Evolutionary conservation across 2,329 filamentous ascomycete species (phyloP).

Genomic region (Nigrospora sphaerica): DNA sequence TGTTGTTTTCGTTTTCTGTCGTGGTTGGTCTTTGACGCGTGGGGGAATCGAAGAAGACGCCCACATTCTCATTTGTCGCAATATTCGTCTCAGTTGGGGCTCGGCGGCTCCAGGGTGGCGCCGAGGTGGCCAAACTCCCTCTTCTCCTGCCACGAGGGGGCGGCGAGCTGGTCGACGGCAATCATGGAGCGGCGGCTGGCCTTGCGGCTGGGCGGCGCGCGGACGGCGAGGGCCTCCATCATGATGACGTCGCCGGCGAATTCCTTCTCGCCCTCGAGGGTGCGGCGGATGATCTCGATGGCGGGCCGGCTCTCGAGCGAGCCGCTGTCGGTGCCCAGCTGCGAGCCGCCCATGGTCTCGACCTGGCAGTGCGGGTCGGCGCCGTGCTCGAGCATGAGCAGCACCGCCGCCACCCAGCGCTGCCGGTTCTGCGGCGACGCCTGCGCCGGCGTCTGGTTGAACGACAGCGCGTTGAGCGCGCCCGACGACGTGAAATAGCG

Average conservation of each 20-base stretch:
- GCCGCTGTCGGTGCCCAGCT: neutral
- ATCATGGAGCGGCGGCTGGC: neutral
- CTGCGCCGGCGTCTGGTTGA: neutral
- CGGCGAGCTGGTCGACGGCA: neutral
- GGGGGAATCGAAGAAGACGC: too few relatives aligned
- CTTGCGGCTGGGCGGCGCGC: neutral
- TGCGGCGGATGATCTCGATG: constrained; percentile 1
- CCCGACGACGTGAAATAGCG: neutral
- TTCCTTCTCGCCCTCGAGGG: constrained; percentile 1
- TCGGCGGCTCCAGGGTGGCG: too few relatives aligned
- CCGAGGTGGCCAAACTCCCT: neutral
- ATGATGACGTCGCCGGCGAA: constrained; percentile 1
- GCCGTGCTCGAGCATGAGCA: neutral
- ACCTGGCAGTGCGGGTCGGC: constrained; percentile 1
- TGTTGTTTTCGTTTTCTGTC: too few relatives aligned
- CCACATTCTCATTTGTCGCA: too few relatives aligned
- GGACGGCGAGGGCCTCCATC: constrained; percentile 1
- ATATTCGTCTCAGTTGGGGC: too few relatives aligned
- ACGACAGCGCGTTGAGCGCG: constrained; percentile 13
- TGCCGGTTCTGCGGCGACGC: constrained; percentile 1
- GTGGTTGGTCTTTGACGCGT: too few relatives aligned
- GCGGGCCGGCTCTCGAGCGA: neutral
- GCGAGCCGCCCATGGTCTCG: neutral
- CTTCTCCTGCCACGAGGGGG: neutral
- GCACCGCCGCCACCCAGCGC: constrained; percentile 1